Base-by-base conservation (phyloP, 2,329 filamentous ascomycete species). In the Whalleya microplaca region DNA sequence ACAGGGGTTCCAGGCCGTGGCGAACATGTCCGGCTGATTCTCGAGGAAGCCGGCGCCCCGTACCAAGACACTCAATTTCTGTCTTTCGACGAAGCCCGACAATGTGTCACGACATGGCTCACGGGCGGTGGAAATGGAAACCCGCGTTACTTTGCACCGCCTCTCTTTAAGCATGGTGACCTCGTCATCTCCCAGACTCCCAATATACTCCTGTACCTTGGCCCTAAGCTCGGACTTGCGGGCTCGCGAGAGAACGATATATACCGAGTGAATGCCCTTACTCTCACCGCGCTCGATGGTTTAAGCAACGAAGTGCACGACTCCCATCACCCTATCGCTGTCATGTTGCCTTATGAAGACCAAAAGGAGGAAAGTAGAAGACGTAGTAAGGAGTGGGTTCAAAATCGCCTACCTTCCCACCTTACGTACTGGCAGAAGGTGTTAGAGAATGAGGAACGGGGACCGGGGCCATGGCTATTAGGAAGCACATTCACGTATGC, bases 221-320 rank as follows among this genome's bases (percentile, higher is more conserved):
- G 83, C 0, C 79, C 80, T 1, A 80, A 75, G 58, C 73, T 90
- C 0, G 83, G 81, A 0, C 77, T 91, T 1, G 78, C 74, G 1
- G 66, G 70, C 18, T 71, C 70, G 0, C 61, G 68, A 2, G 77
- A 76, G 0, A 65, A 71, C 48, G 64, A 64, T 51, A 14, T 81
- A 37, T 86, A 81, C 56, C 78, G 81, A 54, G 76, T 91, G 57
- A 85, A 90, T 54, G 79, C 79, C 44, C 79, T 91, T 21, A 78
- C 81, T 0, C 73, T 91, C 50, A 92, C 89, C 5, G 86, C 88
- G 1, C 73, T 92, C 9, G 90, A 93, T 66, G 81, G 81, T 1
- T 71, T 92, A 45, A 83, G 83, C 64, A 86, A 87, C 63, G 90
- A 92, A 72, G 72, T 85, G 0, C 90, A 93, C 69, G 88, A 92